Evolutionary conservation across 805 yeast genomes (phyloP), one percentile per base, ranked within the genome.

Genomic region (Danielia reshetovae): DNA sequence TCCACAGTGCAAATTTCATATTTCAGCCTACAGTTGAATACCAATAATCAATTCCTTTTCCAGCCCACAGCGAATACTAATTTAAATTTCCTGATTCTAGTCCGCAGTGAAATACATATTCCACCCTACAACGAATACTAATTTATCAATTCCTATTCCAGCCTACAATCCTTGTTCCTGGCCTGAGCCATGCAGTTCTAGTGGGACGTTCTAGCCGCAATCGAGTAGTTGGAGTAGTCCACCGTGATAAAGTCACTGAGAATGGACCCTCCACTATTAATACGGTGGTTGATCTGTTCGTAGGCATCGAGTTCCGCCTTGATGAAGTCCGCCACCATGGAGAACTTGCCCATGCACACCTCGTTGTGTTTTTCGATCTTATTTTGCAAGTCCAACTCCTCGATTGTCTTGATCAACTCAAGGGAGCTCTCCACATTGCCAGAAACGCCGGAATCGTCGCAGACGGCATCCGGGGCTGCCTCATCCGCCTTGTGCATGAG

Each of bases 301-400:
- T 45, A 51, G 22, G 55, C 55, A 19, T 51, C 59, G 26, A 68
- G 46, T 45, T 70, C 74, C 13, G 60, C 57, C 27, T 55, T 58
- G 19, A 75, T 56, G 40, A 59, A 65, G 9, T 72, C 77, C 13
- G 72, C 53, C 10, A 72, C 75, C 10, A 55, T 39, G n/a, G 46
- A 47, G 42, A 77, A 65, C 38, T 68, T 63, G 13, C 69, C 71
- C 9, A 46, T 47, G 2, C 79, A 59, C 7, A 49, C 28, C 27
- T 65, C 68, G 49, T 75, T 67, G 45, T 75, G 79, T 28, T 55
- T 57, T 26, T 57, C 55, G 32, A 77, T 49, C 46, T 65, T 72
- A 8, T 62, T 56, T 18, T 68, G 50, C 24, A 77, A 62, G 29
- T 63, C 51, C 45, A 61, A 53, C 26, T 62, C 65, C 11, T 57